Percentiles rank a stretch among this genome's conserved stretches.
phyloP scores from a whole-genome alignment of 352 stramenopile species.

The Phytophthora pini region DNA sequence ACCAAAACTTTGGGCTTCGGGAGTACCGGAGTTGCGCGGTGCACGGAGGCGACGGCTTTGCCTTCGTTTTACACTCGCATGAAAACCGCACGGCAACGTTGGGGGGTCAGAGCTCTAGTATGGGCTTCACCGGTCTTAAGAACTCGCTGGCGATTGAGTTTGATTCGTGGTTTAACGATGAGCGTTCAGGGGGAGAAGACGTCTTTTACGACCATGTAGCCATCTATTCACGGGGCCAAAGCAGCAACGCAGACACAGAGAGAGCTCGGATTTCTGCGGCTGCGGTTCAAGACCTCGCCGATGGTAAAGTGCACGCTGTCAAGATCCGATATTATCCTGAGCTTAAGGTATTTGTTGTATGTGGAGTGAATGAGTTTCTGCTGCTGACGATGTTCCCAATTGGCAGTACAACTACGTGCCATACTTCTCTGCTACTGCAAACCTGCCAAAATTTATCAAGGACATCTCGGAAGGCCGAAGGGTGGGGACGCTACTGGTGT shows the following conservation, averaged over 20 bases:
- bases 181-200: conserved; percentile 36
- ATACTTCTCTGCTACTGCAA: conserved; percentile 67
- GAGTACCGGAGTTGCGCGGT: conserved; percentile 87
- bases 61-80: conserved; percentile 91
- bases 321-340: conserved; percentile 91
- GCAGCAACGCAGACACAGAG: conserved; percentile 51
- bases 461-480: conserved; percentile 89
- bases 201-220: conserved; percentile 76
- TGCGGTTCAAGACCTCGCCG: conserved; percentile 77
- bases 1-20: conserved; percentile 76
- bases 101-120: conserved; percentile 43
- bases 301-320: conserved; percentile 82
- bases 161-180: conserved; percentile 88
- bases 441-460: conserved; percentile 69
- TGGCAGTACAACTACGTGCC: conserved; percentile 64
- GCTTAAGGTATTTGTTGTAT: conserved; percentile 47
- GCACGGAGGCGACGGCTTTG: conserved; percentile 91
- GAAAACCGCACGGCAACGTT: conserved; percentile 65
- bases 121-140: conserved; percentile 81
- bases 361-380: neutral
- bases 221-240: conserved; percentile 57
- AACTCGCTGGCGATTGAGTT: conserved; percentile 93
- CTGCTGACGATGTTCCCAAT: neutral
- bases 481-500: conserved; percentile 87
- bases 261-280: conserved; percentile 63